These are phyloP conservation scores for Hypoxylon crocopeplum DNA, from an alignment of 495 filamentous ascomycete species.

Conservation along the genomic window DNA sequence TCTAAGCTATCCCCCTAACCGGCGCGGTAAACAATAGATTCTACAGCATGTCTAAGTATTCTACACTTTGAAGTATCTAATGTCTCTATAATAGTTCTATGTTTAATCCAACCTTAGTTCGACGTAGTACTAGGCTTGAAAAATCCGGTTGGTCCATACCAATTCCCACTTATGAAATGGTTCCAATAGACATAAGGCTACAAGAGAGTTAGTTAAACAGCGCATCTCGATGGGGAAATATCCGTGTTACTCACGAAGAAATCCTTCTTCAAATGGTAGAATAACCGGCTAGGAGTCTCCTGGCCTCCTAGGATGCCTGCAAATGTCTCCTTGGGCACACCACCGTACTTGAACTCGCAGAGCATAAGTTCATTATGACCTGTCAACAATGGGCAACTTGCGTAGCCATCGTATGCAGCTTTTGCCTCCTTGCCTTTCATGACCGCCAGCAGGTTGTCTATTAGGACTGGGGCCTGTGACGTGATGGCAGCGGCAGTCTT, in stretches of 20 bases:
- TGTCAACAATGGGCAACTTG: conserved; percentile 71
- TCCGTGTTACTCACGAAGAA: conserved; percentile 57
- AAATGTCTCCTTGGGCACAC: conserved; percentile 74
- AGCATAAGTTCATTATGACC: conserved; percentile 72
- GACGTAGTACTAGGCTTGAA: conserved; percentile 29
- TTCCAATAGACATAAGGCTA: conserved; percentile 41
- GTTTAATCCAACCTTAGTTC: neutral
- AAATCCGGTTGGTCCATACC: conserved; percentile 40
- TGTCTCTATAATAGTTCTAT: neutral
- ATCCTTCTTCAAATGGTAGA: conserved; percentile 74
- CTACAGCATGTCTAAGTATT: too few relatives aligned
- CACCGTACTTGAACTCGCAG: conserved; percentile 77
- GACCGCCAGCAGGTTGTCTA: conserved; percentile 59
- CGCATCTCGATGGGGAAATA: neutral
- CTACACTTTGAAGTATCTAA: neutral
- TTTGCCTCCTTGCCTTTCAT: conserved; percentile 63
- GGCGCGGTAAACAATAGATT: too few relatives aligned
- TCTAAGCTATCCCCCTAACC: too few relatives aligned
- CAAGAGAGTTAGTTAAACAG: neutral
- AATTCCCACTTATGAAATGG: conserved; percentile 34
- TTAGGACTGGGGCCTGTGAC: conserved; percentile 65
- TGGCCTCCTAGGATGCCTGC: conserved; percentile 63
- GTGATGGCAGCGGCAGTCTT: conserved; percentile 75
- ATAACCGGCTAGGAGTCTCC: conserved; percentile 58
- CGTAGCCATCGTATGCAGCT: conserved; percentile 69